Evolutionary conservation across 2,329 filamentous ascomycete species (phyloP).

Genomic region (Fusarium sacchari): DNA sequence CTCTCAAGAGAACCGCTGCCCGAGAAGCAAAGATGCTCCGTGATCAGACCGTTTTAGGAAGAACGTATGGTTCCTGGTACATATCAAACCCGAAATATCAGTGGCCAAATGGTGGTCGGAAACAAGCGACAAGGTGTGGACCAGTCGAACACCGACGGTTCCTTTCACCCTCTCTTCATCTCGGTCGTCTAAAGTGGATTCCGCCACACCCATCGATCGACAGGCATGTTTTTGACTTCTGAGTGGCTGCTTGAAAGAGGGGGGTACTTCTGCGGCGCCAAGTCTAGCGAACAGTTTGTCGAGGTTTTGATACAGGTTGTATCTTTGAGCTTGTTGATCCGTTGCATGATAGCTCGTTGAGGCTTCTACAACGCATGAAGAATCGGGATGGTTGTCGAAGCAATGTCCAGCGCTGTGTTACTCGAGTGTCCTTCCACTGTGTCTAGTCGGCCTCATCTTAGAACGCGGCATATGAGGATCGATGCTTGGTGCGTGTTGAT

Average conservation of each 20-base stretch:
- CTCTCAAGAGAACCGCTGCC: not conserved
- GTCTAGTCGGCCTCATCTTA: conserved; percentile 12
- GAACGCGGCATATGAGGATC: conserved; percentile 33
- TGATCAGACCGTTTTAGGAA: not conserved
- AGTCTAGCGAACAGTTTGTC: conserved; percentile 32
- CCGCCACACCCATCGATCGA: conserved; percentile 36
- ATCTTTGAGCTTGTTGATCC: not conserved
- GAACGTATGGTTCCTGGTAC: conserved; percentile 6
- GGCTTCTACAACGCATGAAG: not conserved
- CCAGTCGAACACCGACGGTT: conserved; percentile 35
- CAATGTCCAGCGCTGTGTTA: not conserved
- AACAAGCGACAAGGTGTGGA: conserved; percentile 27
- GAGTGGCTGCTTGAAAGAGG: conserved; percentile 26
- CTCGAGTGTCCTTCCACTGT: not conserved
- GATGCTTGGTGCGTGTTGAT: conserved; percentile 40
- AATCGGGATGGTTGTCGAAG: not conserved
- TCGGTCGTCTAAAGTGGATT: conserved; percentile 40
- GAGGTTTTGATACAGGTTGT: conserved; percentile 18
- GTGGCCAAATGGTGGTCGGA: conserved; percentile 13
- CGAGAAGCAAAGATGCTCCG: not conserved
- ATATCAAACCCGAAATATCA: conserved; percentile 13
- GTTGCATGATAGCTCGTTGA: not conserved
- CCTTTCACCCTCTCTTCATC: conserved; percentile 37
- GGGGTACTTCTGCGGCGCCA: conserved; percentile 23
- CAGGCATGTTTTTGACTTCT: conserved; percentile 22